Percentiles rank a stretch among this genome's conserved stretches.
phyloP scores from a whole-genome alignment of 305 asterid genomes.

The Andrographis paniculata region DNA sequence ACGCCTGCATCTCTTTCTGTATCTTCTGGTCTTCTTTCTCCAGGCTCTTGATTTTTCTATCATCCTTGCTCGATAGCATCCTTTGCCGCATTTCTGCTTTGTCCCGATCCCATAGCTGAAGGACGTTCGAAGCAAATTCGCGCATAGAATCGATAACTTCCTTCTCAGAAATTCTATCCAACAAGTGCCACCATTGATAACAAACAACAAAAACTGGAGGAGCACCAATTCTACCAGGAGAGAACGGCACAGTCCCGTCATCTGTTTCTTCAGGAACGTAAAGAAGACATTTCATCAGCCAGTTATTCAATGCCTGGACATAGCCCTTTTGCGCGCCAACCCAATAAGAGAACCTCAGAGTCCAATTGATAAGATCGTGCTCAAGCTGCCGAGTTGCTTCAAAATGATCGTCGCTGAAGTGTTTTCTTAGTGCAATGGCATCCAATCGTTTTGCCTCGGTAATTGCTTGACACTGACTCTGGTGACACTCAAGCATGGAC shows the following conservation, averaged over 20 bases:
- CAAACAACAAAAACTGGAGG: slow-evolving; percentile 79
- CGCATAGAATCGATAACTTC: slow-evolving; percentile 80
- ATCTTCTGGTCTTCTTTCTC: slow-evolving; percentile 85
- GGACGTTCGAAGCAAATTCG: slow-evolving; percentile 54
- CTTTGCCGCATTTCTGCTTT: slow-evolving; percentile 64
- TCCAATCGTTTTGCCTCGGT: slow-evolving; percentile 73
- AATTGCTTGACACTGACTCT: slow-evolving; percentile 70
- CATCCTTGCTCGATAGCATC: slow-evolving; percentile 64
- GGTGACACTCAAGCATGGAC: slow-evolving; percentile 89
- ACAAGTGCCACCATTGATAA: slow-evolving; percentile 79
- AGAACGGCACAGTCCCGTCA: slow-evolving; percentile 79
- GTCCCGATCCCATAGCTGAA: slow-evolving; percentile 77
- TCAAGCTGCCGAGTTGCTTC: slow-evolving; percentile 84
- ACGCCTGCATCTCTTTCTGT: slow-evolving; percentile 74
- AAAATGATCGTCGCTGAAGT: slow-evolving; percentile 59
- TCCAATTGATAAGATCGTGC: slow-evolving; percentile 76
- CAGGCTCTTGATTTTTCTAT: slow-evolving; percentile 63
- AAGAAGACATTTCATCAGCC: slow-evolving; percentile 95
- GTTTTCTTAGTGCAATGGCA: slow-evolving; percentile 57
- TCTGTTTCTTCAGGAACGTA: slow-evolving; percentile 90
- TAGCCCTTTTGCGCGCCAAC: slow-evolving; percentile 67
- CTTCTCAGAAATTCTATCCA: slow-evolving; percentile 70
- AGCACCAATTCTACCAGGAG: slow-evolving; percentile 91
- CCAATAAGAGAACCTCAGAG: slow-evolving; percentile 71
- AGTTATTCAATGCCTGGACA: slow-evolving; percentile 58